These are phyloP conservation scores for Przewalskia tangutica DNA, from an alignment of 257 asterid genomes.

Conservation along the genomic window DNA sequence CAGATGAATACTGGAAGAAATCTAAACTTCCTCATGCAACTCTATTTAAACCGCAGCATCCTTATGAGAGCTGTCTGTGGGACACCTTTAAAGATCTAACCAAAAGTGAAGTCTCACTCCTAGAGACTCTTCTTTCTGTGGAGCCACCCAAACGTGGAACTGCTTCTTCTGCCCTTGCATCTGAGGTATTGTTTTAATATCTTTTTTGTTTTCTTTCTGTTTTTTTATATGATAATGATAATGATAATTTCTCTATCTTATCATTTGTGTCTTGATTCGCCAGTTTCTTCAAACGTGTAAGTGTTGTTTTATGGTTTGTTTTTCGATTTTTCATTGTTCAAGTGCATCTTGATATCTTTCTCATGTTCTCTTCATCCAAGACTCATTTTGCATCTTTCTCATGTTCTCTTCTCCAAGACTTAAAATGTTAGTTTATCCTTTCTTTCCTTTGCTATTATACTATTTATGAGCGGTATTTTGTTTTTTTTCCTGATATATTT, in stretches of 20 bases:
- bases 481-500: not conserved
- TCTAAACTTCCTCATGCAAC: slow-evolving; percentile 97
- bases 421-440: not conserved
- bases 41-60: slow-evolving; percentile 81
- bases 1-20: slow-evolving; percentile 94
- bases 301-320: not conserved
- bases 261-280: not conserved
- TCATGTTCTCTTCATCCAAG: not conserved
- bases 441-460: not conserved
- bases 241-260: not conserved
- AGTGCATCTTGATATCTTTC: slow-evolving; percentile 1
- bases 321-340: not conserved
- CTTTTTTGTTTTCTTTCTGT: not conserved
- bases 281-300: not conserved
- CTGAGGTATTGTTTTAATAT: slow-evolving; percentile 50
- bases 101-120: slow-evolving; percentile 43
- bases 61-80: slow-evolving; percentile 80
- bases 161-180: slow-evolving; percentile 70
- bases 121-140: slow-evolving; percentile 78
- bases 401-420: not conserved
- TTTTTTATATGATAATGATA: not conserved
- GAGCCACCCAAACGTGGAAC: slow-evolving; percentile 92
- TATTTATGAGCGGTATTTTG: not conserved
- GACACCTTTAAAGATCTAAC: slow-evolving; percentile 72
- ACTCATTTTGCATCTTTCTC: not conserved